These are phyloP conservation scores for Dioszegia hungarica DNA, from an alignment of 768 basidiomycete genomes.

Conservation along the genomic window DNA sequence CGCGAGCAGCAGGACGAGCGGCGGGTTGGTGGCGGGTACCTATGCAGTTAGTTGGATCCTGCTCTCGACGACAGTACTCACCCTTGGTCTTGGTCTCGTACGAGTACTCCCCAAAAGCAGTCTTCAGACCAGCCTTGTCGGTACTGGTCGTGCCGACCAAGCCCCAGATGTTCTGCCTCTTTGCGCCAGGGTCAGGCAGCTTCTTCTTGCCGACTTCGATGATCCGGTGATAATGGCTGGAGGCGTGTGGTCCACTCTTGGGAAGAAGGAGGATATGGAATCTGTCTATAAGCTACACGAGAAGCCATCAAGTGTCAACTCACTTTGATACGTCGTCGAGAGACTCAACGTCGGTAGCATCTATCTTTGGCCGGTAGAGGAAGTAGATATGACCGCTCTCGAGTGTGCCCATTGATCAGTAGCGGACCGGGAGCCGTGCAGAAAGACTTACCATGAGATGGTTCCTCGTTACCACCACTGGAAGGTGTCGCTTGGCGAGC, in stretches of 20 bases:
- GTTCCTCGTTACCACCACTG: slow-evolving; percentile 18
- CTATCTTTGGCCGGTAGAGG: slow-evolving; percentile 44
- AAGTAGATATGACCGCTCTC: slow-evolving; percentile 45
- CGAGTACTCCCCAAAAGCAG: slow-evolving; percentile 32
- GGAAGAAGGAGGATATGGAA: slow-evolving; percentile 45
- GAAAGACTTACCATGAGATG: slow-evolving; percentile 37
- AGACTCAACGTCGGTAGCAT: slow-evolving; percentile 28
- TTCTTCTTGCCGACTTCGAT: slow-evolving; percentile 46
- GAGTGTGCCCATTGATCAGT: slow-evolving; percentile 33
- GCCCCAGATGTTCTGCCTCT: slow-evolving; percentile 43
- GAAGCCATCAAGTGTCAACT: too few relatives aligned
- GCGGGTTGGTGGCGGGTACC: slow-evolving; percentile 39
- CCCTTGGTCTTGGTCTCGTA: slow-evolving; percentile 44
- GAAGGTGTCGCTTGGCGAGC: background rate
- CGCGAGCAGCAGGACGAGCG: slow-evolving; percentile 40
- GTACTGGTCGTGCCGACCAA: slow-evolving; percentile 21
- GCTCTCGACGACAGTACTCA: too few relatives aligned
- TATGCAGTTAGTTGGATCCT: too few relatives aligned
- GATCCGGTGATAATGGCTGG: slow-evolving; percentile 40
- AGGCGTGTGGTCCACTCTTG: slow-evolving; percentile 25
- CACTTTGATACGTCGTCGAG: slow-evolving; percentile 45
- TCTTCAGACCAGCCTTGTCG: slow-evolving; percentile 26
- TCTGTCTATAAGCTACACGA: slow-evolving; percentile 23
- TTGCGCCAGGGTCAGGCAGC: slow-evolving; percentile 41
- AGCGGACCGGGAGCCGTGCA: too few relatives aligned